A percentile compares a stretch with the other conserved stretches of the same genome.
Conservation (phyloP, 1,284 basidiomycete genomes). For the Sporisorium iseilematis-ciliati region DNA sequence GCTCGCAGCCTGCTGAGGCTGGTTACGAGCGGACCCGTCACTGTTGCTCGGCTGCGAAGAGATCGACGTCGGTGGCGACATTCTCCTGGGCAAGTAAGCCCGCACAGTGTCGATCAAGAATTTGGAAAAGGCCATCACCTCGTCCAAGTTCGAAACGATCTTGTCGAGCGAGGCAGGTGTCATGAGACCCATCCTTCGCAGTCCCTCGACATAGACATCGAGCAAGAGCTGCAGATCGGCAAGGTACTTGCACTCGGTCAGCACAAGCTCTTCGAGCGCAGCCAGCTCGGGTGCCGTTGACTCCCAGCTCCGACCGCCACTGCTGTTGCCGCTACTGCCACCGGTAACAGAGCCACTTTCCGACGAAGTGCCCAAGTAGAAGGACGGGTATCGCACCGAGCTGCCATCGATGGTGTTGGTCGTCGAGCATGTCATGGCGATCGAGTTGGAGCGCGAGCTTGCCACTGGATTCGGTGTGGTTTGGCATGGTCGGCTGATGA, state of each 20-base stretch:
- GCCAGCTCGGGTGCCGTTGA: conserved; percentile 23
- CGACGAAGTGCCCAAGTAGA: conserved; percentile 18
- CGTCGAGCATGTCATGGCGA: conserved; percentile 5
- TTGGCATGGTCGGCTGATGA: conserved; percentile 23
- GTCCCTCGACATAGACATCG: conserved; percentile 26
- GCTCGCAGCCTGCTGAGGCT: not conserved
- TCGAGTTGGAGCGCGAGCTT: conserved; percentile 13
- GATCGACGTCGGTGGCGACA: conserved; percentile 17
- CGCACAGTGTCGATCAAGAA: conserved; percentile 20
- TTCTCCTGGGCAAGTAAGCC: conserved; percentile 5
- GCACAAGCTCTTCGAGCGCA: conserved; percentile 25
- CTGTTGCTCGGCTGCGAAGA: conserved; percentile 14
- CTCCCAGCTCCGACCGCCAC: conserved; percentile 18
- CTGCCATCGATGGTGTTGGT: conserved; percentile 9
- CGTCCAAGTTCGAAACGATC: conserved; percentile 27
- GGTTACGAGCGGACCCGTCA: not conserved
- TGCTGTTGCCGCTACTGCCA: conserved; percentile 20
- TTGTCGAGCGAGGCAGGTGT: conserved; percentile 15
- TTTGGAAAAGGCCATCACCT: conserved; percentile 25
- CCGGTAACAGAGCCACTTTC: conserved; percentile 15
- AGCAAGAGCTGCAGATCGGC: conserved; percentile 24
- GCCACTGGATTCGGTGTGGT: conserved; percentile 17
- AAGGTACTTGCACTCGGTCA: conserved; percentile 32
- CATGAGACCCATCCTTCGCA: conserved; percentile 22
- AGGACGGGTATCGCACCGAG: conserved; percentile 15